These are phyloP conservation scores for Arabidopsis hybrid DNA, from an alignment of 441 rosid species.

Conservation along the genomic window DNA sequence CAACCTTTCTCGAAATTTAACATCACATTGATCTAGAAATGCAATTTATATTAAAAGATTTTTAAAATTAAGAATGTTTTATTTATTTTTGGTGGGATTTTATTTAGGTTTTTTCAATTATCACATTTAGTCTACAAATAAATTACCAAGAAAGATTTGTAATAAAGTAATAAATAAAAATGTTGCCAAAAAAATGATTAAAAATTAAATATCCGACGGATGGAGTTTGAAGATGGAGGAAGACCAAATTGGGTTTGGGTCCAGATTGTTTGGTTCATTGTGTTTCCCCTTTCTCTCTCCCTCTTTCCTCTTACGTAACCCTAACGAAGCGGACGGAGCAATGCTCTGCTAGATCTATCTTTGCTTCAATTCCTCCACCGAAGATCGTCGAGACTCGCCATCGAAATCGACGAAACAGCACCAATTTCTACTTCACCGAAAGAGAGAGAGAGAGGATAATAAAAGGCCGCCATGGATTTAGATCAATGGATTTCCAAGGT, in stretches of 20 bases:
- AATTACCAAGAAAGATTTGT: neutral
- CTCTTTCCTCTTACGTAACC: constrained; percentile 43
- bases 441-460: neutral
- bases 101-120: neutral
- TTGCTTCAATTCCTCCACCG: constrained; percentile 20
- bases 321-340: constrained; percentile 41
- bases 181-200: constrained; percentile 4
- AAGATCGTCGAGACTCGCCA: constrained; percentile 23
- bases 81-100: neutral
- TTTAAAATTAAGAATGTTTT: neutral
- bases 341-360: constrained; percentile 45
- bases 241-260: constrained; percentile 42
- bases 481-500: constrained; percentile 98
- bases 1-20: too few relatives aligned
- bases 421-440: neutral
- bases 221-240: constrained; percentile 35
- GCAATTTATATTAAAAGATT: neutral
- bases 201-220: constrained; percentile 9
- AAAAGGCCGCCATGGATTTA: constrained; percentile 72
- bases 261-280: constrained; percentile 32
- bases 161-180: neutral
- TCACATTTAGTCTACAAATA: neutral
- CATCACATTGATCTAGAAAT: neutral
- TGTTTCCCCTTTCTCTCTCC: constrained; percentile 26
- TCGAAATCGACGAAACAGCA: constrained; percentile 29